phyloP scores from a whole-genome alignment of 2,329 filamentous ascomycete species.

The Aspergillus fumigatus region DNA sequence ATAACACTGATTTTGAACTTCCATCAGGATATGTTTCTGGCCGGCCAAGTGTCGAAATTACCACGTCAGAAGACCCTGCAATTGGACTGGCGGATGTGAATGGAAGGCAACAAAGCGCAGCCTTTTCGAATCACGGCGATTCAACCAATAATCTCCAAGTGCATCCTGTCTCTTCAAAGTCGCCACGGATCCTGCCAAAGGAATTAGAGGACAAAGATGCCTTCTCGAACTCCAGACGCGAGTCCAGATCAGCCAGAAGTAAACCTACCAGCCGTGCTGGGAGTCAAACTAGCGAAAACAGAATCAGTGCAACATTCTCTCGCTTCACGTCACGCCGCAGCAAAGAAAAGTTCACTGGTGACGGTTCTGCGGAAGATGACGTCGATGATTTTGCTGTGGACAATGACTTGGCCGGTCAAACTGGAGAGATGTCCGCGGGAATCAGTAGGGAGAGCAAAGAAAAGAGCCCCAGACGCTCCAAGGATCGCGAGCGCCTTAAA shows the following conservation, averaged over 20 bases:
- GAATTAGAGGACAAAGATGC: slow-evolving; percentile 19
- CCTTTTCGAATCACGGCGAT: slow-evolving; percentile 22
- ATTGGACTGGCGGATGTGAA: slow-evolving; percentile 12
- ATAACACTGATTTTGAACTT: slow-evolving; percentile 15
- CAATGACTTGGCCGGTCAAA: slow-evolving; percentile 12
- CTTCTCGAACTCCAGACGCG: slow-evolving; percentile 25
- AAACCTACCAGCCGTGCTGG: slow-evolving; percentile 32
- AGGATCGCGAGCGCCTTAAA: slow-evolving; percentile 18
- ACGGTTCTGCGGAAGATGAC: slow-evolving; percentile 23
- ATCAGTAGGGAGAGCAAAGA: slow-evolving; percentile 19
- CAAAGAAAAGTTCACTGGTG: slow-evolving; percentile 26
- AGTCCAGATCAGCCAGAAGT: slow-evolving; percentile 27
- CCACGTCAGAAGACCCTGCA: slow-evolving; percentile 21
- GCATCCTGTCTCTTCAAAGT: slow-evolving; percentile 21
- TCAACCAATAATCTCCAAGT: slow-evolving; percentile 13
- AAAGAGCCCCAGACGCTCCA: slow-evolving; percentile 19
- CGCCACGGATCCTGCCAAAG: slow-evolving; percentile 21
- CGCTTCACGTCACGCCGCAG: slow-evolving; percentile 31
- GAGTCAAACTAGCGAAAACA: slow-evolving; percentile 33
- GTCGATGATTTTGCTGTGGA: slow-evolving; percentile 22
- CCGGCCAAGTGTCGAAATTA: slow-evolving; percentile 38
- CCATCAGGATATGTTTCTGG: slow-evolving; percentile 22
- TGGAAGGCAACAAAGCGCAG: slow-evolving; percentile 24
- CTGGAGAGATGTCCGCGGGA: slow-evolving; percentile 12
- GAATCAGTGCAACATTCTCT: slow-evolving; percentile 32